Evolutionary conservation across 257 asterid species (phyloP).

Genomic region (Fraxinus excelsior): DNA sequence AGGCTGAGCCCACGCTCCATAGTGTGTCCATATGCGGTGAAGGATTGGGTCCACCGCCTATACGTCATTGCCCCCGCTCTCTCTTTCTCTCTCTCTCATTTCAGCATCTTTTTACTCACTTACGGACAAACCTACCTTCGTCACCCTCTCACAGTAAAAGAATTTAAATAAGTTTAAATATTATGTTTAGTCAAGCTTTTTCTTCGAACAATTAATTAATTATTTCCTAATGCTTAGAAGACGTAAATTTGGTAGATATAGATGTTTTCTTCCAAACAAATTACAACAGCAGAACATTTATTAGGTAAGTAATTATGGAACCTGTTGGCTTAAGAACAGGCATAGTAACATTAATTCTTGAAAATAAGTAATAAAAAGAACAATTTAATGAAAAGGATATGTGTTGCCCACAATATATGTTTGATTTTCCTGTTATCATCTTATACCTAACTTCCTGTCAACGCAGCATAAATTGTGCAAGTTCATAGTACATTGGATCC

Average conservation of each 20-base stretch:
- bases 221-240: slow-evolving; percentile 2
- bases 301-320: slow-evolving; percentile 42
- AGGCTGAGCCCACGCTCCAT: slow-evolving; percentile 49
- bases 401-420: too few relatives aligned
- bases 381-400: neutral
- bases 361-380: neutral
- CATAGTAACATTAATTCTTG: neutral
- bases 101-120: slow-evolving; percentile 47
- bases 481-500: neutral
- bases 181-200: slow-evolving; percentile 31
- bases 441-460: neutral
- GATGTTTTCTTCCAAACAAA: slow-evolving; percentile 29
- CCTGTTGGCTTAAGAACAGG: slow-evolving; percentile 33
- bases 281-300: slow-evolving; percentile 9
- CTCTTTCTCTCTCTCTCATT: slow-evolving; percentile 30
- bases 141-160: slow-evolving; percentile 47
- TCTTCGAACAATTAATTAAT: neutral
- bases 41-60: slow-evolving; percentile 52
- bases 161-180: slow-evolving; percentile 35
- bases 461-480: neutral
- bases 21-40: slow-evolving; percentile 56
- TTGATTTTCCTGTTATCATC: neutral
- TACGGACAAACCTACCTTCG: slow-evolving; percentile 50
- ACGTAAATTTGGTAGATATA: slow-evolving; percentile 7
- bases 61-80: neutral